Evolutionary conservation across 441 rosid species (phyloP).

Genomic region (Euphorbia corollata): DNA sequence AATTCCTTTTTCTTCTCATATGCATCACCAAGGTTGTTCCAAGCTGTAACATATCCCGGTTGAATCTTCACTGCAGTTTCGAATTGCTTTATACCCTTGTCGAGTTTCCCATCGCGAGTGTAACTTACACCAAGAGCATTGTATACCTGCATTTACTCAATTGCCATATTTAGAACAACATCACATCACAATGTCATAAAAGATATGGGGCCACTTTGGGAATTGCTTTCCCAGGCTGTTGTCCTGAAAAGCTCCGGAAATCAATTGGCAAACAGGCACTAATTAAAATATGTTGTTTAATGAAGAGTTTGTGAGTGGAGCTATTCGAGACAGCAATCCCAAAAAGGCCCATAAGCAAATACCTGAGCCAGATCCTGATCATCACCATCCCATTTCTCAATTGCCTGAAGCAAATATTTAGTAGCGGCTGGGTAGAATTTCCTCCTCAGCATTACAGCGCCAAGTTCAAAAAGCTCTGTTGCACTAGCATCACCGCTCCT

Average conservation of each 20-base stretch:
- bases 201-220: too few species aligned
- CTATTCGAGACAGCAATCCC: too few species aligned
- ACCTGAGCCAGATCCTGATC: conserved; percentile 99
- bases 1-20: conserved; percentile 79
- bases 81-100: conserved; percentile 75
- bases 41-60: conserved; percentile 91
- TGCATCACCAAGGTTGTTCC: conserved; percentile 99
- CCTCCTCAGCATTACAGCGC: conserved; percentile 92
- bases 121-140: conserved; percentile 81
- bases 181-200: too few species aligned
- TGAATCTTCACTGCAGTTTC: conserved; percentile 83
- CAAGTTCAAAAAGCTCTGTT: conserved; percentile 86
- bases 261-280: too few species aligned
- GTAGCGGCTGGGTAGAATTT: conserved; percentile 88
- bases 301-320: too few species aligned
- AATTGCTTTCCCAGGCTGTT: too few species aligned
- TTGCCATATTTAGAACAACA: too few species aligned
- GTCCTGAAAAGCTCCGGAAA: too few species aligned
- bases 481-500: conserved; percentile 98
- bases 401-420: conserved; percentile 77
- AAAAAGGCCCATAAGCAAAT: neutral
- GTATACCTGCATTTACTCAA: conserved; percentile 39
- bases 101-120: conserved; percentile 65
- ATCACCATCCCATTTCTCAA: conserved; percentile 95
- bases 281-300: too few species aligned